Base-by-base conservation (phyloP, 2,329 filamentous ascomycete genomes). In the Penicillium palitans region DNA sequence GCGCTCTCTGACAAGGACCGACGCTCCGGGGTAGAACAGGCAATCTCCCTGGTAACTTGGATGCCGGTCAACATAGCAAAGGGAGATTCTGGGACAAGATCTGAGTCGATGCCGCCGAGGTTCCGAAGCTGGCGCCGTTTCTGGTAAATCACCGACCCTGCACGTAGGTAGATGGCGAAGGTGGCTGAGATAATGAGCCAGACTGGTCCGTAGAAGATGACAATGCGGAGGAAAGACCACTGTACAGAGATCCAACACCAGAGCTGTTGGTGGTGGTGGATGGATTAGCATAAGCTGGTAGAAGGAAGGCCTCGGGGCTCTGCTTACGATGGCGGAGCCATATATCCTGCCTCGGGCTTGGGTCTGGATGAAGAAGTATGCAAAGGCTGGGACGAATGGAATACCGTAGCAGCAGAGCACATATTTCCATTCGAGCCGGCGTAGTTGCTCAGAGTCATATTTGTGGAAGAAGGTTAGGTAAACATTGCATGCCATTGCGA, bases 401-500 rank as follows among this genome's bases (percentile, higher is more conserved):
- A 91, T 61, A 0, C 90, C 90, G 61, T 95, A 95, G 70, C 89
- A 91, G 56, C 80, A 70, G 1, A 87, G 33, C 1, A 91, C 71
- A 63, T 95, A 95, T 57, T 83, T 87, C 46, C 87, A 83, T 70
- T 95, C 91, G 70, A 93, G 81, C 45, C 75, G 80, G 12, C 85
- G 85, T 15, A 95, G 77, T 52, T 83, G 81, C 4, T 80, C 75
- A 1, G 87, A 84, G 59, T 89, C 85, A 65, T 87, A 93, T 62
- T 89, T 89, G 67, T 80, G 81, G 73, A 91, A 92, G 69, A 95
- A 91, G 0, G 90, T 92, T 15, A 93, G 76, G 72, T 91, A 91
- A 52, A 95, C 90, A 70, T 95, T 96, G 65, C 87, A 81, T 1
- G 90, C 90, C 90, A 96, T 95, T 54, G 88, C 86, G 58, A 93